Evolutionary conservation across 148 eudicot species (phyloP), one percentile per base, ranked within the genome.

Genomic region (Beta vulgaris): DNA sequence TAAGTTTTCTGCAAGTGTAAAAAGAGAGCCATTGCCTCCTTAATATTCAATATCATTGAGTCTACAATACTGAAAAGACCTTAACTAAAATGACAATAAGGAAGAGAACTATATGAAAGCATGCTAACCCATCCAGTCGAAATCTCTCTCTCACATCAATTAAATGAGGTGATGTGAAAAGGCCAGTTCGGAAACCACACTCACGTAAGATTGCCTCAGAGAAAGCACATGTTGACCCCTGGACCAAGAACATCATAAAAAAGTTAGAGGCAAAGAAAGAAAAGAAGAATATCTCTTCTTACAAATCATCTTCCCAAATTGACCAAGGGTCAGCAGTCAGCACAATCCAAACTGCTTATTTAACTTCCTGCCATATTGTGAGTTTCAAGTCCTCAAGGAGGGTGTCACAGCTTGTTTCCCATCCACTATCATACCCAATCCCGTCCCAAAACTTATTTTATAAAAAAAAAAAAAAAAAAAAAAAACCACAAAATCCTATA

Each of bases 201-300:
- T 92, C 91, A 51, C 91, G 88, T 79, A 92, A 75, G 76, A 93
- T 88, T 78, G 98, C 96, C 84, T 93, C 98, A 73, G 87, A 85
- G 79, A 93, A 91, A 68, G 96, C 81, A 78, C 98, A 93, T 49
- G 98, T 91, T 53, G 98, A 93, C 51, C 98, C 98, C 98, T 93
- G 89, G 46, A 82, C 69, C 53, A 68, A 32, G 44, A 83, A 84
- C 31, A 60, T 15, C 21, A 76, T 51, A 75, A 19, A 69, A 73
- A 59, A 25, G 21, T 71, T 57, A 63, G 32, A 63, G 72, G 34
- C 51, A 37, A 51, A 40, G 29, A 61, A 26, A 39, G 28, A 68
- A 28, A 66, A 55, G 60, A 40, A 21, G 19, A 34, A 26, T 35
- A 61, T 28, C 0, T 3, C n/a, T 60, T 66, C 46, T 34, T 48